A percentile compares a stretch with the other conserved stretches of the same genome.
phyloP scores from a whole-genome alignment of 2,329 filamentous ascomycete species.

The Scopulariopsis brevicaulis region DNA sequence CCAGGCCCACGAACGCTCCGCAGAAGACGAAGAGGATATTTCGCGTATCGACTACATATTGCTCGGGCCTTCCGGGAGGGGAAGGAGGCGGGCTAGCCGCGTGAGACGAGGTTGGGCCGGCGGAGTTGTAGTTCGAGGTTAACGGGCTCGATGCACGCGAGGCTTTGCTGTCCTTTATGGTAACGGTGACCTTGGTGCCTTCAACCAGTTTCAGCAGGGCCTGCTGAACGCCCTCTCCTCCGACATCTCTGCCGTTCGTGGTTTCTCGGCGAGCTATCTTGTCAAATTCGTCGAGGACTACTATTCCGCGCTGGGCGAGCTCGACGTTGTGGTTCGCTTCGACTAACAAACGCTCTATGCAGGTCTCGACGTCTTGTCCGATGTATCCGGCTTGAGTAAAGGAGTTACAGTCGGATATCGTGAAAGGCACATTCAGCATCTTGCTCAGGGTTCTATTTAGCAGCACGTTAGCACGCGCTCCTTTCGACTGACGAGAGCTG shows the following conservation, averaged over 20 bases:
- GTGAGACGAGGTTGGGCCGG: conserved; percentile 28
- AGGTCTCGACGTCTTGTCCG: conserved; percentile 93
- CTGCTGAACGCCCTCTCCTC: conserved; percentile 93
- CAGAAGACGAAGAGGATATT: conserved; percentile 98
- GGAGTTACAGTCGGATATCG: conserved; percentile 90
- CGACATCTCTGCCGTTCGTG: conserved; percentile 82
- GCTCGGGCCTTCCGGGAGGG: conserved; percentile 38
- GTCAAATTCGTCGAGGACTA: conserved; percentile 94
- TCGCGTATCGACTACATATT: conserved; percentile 75
- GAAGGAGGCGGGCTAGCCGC: conserved; percentile 27
- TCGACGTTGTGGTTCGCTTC: conserved; percentile 83
- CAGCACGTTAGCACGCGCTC: conserved; percentile 12
- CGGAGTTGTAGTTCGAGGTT: conserved; percentile 37
- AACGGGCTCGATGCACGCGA: conserved; percentile 39
- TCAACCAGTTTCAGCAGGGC: conserved; percentile 92
- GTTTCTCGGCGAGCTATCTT: conserved; percentile 89
- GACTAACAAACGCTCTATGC: conserved; percentile 80
- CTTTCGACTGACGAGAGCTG: neutral
- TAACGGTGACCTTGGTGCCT: conserved; percentile 85
- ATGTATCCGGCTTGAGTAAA: conserved; percentile 97
- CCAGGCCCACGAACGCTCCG: conserved; percentile 85
- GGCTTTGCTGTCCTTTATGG: conserved; percentile 67
- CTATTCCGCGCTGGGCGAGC: conserved; percentile 80
- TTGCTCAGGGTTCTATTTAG: conserved; percentile 70
- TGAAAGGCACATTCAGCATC: conserved; percentile 89